These are phyloP conservation scores for Biancaea sappan DNA, from an alignment of 306 rosid species.

Conservation along the genomic window DNA sequence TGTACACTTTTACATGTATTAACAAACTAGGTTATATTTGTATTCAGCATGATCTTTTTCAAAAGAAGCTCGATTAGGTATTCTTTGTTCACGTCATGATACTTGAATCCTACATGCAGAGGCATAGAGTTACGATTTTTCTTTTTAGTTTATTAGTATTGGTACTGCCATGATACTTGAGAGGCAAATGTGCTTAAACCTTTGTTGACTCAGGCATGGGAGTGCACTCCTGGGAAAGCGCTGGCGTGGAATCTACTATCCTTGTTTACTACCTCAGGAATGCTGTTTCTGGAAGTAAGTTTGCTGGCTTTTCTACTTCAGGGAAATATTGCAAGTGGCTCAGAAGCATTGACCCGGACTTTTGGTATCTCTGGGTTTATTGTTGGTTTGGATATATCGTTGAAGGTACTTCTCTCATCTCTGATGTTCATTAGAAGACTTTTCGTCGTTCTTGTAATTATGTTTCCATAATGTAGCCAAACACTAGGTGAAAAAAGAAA, in stretches of 20 bases:
- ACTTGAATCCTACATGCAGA: background rate
- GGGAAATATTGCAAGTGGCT: slow-evolving; percentile 63
- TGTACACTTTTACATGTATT: too few species aligned
- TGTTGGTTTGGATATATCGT: slow-evolving; percentile 62
- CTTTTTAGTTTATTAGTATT: background rate
- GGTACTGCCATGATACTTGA: background rate
- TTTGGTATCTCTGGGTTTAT: slow-evolving; percentile 61
- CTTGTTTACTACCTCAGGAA: slow-evolving; percentile 66
- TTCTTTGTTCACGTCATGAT: background rate
- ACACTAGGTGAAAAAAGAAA: background rate
- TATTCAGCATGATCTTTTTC: background rate
- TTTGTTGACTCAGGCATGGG: slow-evolving; percentile 58
- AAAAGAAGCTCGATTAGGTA: background rate
- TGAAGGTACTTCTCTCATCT: slow-evolving; percentile 49
- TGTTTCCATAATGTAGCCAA: background rate
- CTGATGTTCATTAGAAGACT: background rate
- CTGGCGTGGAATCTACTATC: slow-evolving; percentile 58
- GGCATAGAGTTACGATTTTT: background rate
- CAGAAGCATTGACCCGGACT: slow-evolving; percentile 60
- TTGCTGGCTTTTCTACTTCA: slow-evolving; percentile 70
- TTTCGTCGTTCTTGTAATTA: background rate
- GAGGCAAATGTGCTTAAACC: slow-evolving; percentile 11
- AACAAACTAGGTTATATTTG: background rate
- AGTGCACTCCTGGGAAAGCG: slow-evolving; percentile 64
- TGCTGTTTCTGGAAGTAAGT: slow-evolving; percentile 80